Base-by-base conservation (phyloP, 768 basidiomycete genomes). In the Roridomyces roridus region DNA sequence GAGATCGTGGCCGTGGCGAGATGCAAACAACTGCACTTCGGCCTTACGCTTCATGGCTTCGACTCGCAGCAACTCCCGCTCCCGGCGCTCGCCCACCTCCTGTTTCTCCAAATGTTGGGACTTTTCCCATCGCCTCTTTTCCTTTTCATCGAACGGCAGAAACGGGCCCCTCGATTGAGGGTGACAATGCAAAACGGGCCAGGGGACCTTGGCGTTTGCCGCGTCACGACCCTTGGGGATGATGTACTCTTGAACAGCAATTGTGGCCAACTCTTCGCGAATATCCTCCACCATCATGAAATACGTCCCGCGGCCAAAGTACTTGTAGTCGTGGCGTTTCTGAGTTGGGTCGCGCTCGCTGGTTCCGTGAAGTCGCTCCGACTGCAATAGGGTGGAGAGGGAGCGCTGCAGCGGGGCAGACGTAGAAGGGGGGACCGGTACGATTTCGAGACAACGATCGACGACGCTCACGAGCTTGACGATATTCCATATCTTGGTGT, bases 221-320 rank as follows among this genome's bases (percentile, higher is more conserved):
- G 72, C 83, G 65, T 82, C 86, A 52, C 75, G 82, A 55, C 75
- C 76, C 64, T 80, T 85, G 24, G 75, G 67, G 20, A 82, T 68
- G 26, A 82, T 74, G 72, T 96, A 98, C 70, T 98, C 94, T 55
- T 92, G 86, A 17, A 85, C 82, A 48, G 90, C 86, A 60, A 98
- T 83, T 2, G 97, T 92, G 14, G 94, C 88, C 36, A 95, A 78
- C 63, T 94, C 88, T 50, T 88, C 85, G 5, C 82, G 84, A 53
- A 94, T 82, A 66, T 98, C 96, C 70, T 98, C 96, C n/a, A 98
- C 84, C 40, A 98, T 81, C 41, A 98, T 81, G 69, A 94, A 98
- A 67, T 83, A 87, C 47, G 82, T 85, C 37, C 80, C 80, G 37
- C 86, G 84, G 17, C 83, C 73, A 72, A 98, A 98, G 70, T 98